phyloP scores from a whole-genome alignment of 129 eudicot genomes.

The Flaveria sonorensis region DNA sequence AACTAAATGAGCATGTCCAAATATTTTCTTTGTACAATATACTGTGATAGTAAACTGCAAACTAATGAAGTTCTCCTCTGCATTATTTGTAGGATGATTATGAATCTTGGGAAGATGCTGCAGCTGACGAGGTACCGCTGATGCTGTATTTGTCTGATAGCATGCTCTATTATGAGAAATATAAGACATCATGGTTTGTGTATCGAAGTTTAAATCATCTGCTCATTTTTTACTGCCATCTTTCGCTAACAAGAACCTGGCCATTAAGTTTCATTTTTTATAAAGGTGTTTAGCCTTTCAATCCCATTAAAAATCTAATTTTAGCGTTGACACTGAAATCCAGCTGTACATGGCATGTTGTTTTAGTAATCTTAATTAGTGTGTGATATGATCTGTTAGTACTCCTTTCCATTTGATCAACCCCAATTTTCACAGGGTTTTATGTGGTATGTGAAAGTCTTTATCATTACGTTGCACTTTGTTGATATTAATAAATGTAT shows the following conservation, averaged over 20 bases:
- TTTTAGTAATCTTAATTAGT: neutral
- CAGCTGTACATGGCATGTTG: neutral
- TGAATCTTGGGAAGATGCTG: slow-evolving; percentile 78
- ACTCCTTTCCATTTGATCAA: slow-evolving; percentile 1
- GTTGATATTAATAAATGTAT: neutral
- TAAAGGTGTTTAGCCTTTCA: neutral
- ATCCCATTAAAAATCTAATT: neutral
- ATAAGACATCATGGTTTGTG: neutral
- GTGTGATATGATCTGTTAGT: neutral
- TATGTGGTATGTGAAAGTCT: slow-evolving; percentile 3
- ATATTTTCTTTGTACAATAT: neutral
- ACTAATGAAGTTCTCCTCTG: slow-evolving; percentile 27
- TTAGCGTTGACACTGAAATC: neutral
- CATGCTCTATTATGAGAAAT: slow-evolving; percentile 20
- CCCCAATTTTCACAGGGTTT: neutral
- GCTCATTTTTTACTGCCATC: slow-evolving; percentile 5
- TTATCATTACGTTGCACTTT: slow-evolving; percentile 9
- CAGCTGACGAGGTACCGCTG: slow-evolving; percentile 56
- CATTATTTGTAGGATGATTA: slow-evolving; percentile 68
- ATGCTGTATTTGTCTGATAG: slow-evolving; percentile 13
- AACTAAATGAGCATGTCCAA: slow-evolving; percentile 4
- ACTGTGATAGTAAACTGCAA: slow-evolving; percentile 7
- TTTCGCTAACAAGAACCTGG: neutral
- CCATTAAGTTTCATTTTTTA: neutral
- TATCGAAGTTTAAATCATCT: neutral